Percentiles rank a stretch among this genome's conserved stretches.
These are phyloP conservation scores for Cryphonectria carpinicola DNA, from an alignment of 2,329 filamentous ascomycete genomes.

Conservation along the genomic window DNA sequence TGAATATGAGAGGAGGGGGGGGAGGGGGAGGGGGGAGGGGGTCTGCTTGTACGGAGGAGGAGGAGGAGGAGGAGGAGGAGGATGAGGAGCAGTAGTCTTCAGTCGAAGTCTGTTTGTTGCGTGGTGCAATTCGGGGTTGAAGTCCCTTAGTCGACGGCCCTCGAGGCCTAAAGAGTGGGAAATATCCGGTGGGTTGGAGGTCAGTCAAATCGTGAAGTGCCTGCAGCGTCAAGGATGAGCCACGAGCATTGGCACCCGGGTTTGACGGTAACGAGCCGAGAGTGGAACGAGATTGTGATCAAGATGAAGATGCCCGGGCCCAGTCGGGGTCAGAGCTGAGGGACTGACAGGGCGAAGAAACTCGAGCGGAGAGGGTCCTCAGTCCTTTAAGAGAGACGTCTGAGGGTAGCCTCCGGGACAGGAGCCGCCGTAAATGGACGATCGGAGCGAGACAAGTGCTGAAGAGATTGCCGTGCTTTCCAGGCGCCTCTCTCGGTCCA, in stretches of 20 bases:
- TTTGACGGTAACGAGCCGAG: constrained; percentile 24
- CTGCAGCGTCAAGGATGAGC: constrained; percentile 22
- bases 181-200: constrained; percentile 17
- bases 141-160: constrained; percentile 9
- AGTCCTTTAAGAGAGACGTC: not conserved
- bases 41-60: not conserved
- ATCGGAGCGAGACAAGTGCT: constrained; percentile 33
- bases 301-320: constrained; percentile 14
- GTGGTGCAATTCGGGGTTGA: constrained; percentile 8
- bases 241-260: constrained; percentile 20
- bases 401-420: not conserved
- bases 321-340: constrained; percentile 11
- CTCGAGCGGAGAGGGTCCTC: not conserved
- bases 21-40: no score
- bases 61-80: not conserved
- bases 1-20: not conserved
- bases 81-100: not conserved
- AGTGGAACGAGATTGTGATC: constrained; percentile 27
- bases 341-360: not conserved
- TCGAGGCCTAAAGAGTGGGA: not conserved
- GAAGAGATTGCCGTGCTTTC: not conserved
- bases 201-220: constrained; percentile 17
- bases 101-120: constrained; percentile 6
- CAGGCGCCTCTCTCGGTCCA: constrained; percentile 8
- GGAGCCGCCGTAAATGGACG: constrained; percentile 3